These are phyloP conservation scores for Exophiala alcalophila DNA, from an alignment of 2,329 filamentous ascomycete species.

Conservation along the genomic window DNA sequence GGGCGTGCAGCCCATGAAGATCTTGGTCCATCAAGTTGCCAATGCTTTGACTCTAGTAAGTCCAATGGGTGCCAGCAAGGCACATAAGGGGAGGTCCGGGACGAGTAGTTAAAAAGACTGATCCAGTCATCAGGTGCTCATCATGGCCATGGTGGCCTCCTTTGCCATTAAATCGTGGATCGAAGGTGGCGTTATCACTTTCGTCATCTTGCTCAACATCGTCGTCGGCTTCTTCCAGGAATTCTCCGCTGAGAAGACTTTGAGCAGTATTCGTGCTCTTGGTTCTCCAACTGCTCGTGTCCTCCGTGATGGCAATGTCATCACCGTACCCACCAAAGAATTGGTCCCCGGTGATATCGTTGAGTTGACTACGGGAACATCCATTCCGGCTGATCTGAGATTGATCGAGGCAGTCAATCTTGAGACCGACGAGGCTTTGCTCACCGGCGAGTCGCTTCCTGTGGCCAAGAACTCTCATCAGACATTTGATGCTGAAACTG, in stretches of 20 bases:
- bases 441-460: slow-evolving; percentile 61
- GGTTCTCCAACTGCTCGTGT: slow-evolving; percentile 50
- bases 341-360: slow-evolving; percentile 59
- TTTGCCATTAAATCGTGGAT: slow-evolving; percentile 60
- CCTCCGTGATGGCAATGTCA: slow-evolving; percentile 49
- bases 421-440: slow-evolving; percentile 58
- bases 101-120: slow-evolving; percentile 30
- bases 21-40: slow-evolving; percentile 62
- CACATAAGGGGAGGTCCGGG: no score
- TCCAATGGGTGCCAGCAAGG: no score
- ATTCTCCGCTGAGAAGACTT: slow-evolving; percentile 52
- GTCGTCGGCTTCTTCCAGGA: slow-evolving; percentile 56
- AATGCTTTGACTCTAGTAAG: slow-evolving; percentile 68
- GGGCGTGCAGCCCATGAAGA: slow-evolving; percentile 67
- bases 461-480: slow-evolving; percentile 51
- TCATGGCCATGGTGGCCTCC: slow-evolving; percentile 57
- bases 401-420: slow-evolving; percentile 55
- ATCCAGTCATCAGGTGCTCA: slow-evolving; percentile 39
- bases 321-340: slow-evolving; percentile 52
- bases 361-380: slow-evolving; percentile 49
- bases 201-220: slow-evolving; percentile 58
- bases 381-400: slow-evolving; percentile 47
- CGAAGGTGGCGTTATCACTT: slow-evolving; percentile 59
- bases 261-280: slow-evolving; percentile 49
- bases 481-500: slow-evolving; percentile 52